phyloP scores from a whole-genome alignment of 2,329 filamentous ascomycete species.

The Trichoderma atroviride region DNA sequence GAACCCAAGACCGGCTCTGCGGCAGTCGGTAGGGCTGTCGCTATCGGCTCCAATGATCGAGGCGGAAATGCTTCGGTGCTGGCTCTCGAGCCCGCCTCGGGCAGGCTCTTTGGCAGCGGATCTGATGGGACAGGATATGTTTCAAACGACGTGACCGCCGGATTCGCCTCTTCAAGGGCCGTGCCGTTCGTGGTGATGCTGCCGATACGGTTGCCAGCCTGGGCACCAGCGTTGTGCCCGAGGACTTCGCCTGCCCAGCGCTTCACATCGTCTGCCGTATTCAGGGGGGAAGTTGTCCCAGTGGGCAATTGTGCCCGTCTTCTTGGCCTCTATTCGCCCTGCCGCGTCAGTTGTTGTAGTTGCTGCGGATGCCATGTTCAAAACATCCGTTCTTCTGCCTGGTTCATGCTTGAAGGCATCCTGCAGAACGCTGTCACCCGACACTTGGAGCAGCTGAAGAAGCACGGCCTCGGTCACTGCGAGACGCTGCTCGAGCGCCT shows the following conservation, averaged over 20 bases:
- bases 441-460: constrained; percentile 17
- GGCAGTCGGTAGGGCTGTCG: constrained; percentile 11
- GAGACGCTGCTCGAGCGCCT: constrained; percentile 18
- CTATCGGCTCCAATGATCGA: not conserved
- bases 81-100: not conserved
- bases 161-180: not conserved
- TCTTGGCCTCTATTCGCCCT: constrained; percentile 22
- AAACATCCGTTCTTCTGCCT: not conserved
- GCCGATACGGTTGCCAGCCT: not conserved
- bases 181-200: not conserved
- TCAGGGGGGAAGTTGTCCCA: constrained; percentile 20
- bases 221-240: not conserved
- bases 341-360: constrained; percentile 15
- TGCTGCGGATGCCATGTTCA: not conserved
- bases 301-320: constrained; percentile 22
- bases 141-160: not conserved
- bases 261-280: constrained; percentile 19
- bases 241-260: constrained; percentile 22
- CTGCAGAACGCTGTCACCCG: not conserved
- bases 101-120: not conserved
- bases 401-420: constrained; percentile 18
- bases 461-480: constrained; percentile 21
- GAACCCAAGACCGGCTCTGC: not conserved
- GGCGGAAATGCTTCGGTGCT: constrained; percentile 6
- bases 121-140: constrained; percentile 3